Conservation (phyloP, 352 stramenopile genomes). For the Globisporangium mamillatum region DNA sequence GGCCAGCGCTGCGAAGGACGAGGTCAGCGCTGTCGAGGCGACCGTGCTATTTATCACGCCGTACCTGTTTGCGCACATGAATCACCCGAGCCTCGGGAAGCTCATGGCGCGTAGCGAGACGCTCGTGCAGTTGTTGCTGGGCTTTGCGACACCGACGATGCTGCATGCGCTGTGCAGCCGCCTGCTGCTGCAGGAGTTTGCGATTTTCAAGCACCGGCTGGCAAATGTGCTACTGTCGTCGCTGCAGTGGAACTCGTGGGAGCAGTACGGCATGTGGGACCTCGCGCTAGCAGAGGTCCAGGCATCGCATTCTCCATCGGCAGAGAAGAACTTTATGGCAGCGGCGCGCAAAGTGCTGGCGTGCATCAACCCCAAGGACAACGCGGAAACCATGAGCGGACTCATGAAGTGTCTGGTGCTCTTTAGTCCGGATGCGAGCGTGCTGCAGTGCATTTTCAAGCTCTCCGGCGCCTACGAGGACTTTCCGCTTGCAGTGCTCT, state of each 20-base stretch:
- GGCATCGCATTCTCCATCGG: conserved; percentile 25
- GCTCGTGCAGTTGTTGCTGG: conserved; percentile 65
- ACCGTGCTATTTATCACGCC: conserved; percentile 55
- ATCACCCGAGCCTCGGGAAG: conserved; percentile 61
- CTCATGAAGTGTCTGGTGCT: conserved; percentile 76
- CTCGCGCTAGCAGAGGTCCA: conserved; percentile 69
- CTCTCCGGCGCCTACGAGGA: conserved; percentile 57
- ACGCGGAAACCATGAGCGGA: conserved; percentile 66
- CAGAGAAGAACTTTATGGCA: conserved; percentile 57
- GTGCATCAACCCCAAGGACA: conserved; percentile 70
- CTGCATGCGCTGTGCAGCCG: conserved; percentile 57
- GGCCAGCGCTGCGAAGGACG: conserved; percentile 30
- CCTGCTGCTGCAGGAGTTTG: conserved; percentile 74
- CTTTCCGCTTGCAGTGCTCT: conserved; percentile 65
- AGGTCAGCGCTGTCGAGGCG: conserved; percentile 64
- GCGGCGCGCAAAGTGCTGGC: conserved; percentile 72
- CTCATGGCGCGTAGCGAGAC: conserved; percentile 58
- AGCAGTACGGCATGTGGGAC: conserved; percentile 81
- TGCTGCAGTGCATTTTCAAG: conserved; percentile 79
- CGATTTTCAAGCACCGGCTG: conserved; percentile 65
- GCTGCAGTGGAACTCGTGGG: conserved; percentile 80
- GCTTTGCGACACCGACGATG: conserved; percentile 55
- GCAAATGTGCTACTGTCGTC: conserved; percentile 73
- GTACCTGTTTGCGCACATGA: conserved; percentile 67
- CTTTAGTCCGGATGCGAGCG: conserved; percentile 56